Percentiles rank a stretch among this genome's conserved stretches.
phyloP scores from a whole-genome alignment of 2,329 filamentous ascomycete species.

The Paecilomyces niveus region DNA sequence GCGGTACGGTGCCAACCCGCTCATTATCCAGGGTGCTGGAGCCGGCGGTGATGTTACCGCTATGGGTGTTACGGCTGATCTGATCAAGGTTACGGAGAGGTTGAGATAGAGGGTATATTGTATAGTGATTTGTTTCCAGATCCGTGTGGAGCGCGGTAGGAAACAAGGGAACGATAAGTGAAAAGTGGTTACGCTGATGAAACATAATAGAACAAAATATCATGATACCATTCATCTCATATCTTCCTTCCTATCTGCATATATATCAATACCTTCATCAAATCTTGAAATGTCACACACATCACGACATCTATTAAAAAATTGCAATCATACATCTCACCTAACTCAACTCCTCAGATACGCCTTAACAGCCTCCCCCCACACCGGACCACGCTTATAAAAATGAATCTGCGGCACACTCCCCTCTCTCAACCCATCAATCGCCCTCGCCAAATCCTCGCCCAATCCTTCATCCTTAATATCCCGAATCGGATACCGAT shows the following conservation, averaged over 20 bases:
- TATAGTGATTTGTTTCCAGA: neutral
- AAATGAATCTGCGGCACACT: constrained; percentile 51
- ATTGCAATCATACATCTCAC: neutral
- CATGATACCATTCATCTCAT: neutral
- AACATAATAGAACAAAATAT: neutral
- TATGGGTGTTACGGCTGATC: constrained; percentile 92
- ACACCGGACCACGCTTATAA: constrained; percentile 53
- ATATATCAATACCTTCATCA: neutral
- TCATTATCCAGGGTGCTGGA: constrained; percentile 91
- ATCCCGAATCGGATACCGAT: constrained; percentile 49
- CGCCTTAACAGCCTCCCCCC: constrained; percentile 49
- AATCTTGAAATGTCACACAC: too few relatives aligned
- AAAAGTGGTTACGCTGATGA: constrained; percentile 4
- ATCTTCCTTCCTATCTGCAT: neutral
- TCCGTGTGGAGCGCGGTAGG: neutral
- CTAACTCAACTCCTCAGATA: constrained; percentile 38
- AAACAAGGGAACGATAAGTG: constrained; percentile 25
- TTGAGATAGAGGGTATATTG: constrained; percentile 36
- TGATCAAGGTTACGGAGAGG: constrained; percentile 79
- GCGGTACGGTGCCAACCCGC: constrained; percentile 80
- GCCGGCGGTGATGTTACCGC: constrained; percentile 94
- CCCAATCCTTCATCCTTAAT: constrained; percentile 52
- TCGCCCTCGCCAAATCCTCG: constrained; percentile 47
- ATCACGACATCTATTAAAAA: neutral
- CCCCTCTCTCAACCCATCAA: constrained; percentile 52